Percentiles rank a stretch among this genome's conserved stretches.
Evolutionary conservation across 2,329 filamentous ascomycete genomes (phyloP).

Genomic region (Verticillium longisporum): DNA sequence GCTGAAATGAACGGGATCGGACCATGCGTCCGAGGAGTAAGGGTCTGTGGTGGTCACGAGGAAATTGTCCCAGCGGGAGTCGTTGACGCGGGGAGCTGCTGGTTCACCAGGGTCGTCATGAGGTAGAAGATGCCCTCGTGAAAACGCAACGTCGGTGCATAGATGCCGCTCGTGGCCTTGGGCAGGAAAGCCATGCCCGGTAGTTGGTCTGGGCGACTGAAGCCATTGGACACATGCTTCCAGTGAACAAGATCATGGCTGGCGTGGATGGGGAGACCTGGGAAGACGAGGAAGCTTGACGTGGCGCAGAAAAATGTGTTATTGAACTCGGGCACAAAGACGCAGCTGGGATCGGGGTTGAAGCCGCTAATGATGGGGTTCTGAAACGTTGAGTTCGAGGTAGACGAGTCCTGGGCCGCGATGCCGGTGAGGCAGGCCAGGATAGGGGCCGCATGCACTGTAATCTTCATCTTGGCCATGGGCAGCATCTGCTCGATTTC

Average conservation of each 20-base stretch:
- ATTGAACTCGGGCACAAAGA: conserved; percentile 27
- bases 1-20: conserved; percentile 25
- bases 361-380: conserved; percentile 44
- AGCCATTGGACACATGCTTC: conserved; percentile 33
- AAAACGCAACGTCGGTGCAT: conserved; percentile 38
- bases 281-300: conserved; percentile 45
- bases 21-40: conserved; percentile 30
- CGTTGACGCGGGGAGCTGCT: neutral
- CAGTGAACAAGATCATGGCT: conserved; percentile 43
- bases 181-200: conserved; percentile 17
- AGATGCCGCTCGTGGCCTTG: conserved; percentile 28
- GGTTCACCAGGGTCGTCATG: conserved; percentile 21
- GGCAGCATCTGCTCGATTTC: neutral
- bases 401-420: neutral
- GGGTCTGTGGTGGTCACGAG: conserved; percentile 33
- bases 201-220: conserved; percentile 32
- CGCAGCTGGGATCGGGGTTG: conserved; percentile 40
- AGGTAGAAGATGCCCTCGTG: conserved; percentile 36
- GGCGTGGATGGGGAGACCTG: conserved; percentile 46
- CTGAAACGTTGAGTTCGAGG: neutral
- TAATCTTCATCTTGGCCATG: neutral
- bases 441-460: neutral
- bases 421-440: neutral
- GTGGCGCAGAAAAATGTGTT: conserved; percentile 44
- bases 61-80: conserved; percentile 23